Conservation (phyloP, 2,329 filamentous ascomycete genomes). For the Aspergillus alliaceus region DNA sequence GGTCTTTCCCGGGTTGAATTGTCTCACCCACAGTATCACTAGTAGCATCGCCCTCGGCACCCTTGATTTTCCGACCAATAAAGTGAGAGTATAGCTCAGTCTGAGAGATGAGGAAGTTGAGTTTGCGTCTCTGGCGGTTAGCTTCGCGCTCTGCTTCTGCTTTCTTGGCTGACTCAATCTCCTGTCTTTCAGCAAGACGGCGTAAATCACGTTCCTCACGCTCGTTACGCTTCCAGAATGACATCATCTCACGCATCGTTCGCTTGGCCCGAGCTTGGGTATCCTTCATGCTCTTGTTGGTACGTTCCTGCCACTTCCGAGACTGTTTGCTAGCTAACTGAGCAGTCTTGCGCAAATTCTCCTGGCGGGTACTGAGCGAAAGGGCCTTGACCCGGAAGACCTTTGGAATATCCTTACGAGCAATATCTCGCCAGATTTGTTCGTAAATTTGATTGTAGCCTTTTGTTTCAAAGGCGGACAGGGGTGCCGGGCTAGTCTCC, state of each 20-base stretch:
- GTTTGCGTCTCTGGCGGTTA: constrained; percentile 94
- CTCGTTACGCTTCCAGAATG: constrained; percentile 99
- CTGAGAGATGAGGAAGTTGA: constrained; percentile 98
- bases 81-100: constrained; percentile 99
- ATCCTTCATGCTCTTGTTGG: constrained; percentile 98
- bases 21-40: constrained; percentile 68
- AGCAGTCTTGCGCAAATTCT: constrained; percentile 97
- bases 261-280: constrained; percentile 95
- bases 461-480: constrained; percentile 76
- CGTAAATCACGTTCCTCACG: constrained; percentile 92
- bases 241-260: constrained; percentile 99
- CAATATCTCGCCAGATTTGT: constrained; percentile 94
- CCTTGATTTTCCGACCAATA: constrained; percentile 99
- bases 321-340: constrained; percentile 96
- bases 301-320: constrained; percentile 93
- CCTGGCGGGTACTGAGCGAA: constrained; percentile 81
- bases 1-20: constrained; percentile 30
- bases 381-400: constrained; percentile 84
- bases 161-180: constrained; percentile 93
- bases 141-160: constrained; percentile 97
- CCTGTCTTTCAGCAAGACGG: constrained; percentile 91
- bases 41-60: constrained; percentile 89
- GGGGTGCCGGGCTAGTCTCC: constrained; percentile 49
- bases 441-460: constrained; percentile 97
- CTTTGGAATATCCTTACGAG: constrained; percentile 90